These are phyloP conservation scores for Microbotryum lychnidis-dioicae DNA, from an alignment of 1,284 basidiomycete genomes.

Conservation along the genomic window DNA sequence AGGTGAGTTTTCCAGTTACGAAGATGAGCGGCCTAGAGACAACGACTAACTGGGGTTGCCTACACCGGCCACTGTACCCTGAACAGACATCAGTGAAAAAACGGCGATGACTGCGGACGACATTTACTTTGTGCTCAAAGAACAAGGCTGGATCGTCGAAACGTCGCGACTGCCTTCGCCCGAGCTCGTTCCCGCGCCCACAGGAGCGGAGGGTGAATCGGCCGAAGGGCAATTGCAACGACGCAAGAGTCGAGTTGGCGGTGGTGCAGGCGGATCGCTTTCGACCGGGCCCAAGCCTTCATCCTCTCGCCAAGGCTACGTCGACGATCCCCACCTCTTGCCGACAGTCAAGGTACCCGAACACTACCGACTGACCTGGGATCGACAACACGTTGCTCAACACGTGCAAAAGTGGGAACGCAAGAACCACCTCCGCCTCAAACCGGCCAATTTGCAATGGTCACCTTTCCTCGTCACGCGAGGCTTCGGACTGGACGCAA, in stretches of 20 bases:
- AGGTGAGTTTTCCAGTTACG: slow-evolving; percentile 11
- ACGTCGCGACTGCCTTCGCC: slow-evolving; percentile 33
- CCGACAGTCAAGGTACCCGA: slow-evolving; percentile 50
- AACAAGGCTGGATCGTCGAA: slow-evolving; percentile 65
- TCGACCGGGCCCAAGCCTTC: slow-evolving; percentile 10
- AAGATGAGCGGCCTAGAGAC: background rate
- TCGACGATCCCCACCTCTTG: background rate
- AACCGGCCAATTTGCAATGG: slow-evolving; percentile 85
- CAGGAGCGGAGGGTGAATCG: no score
- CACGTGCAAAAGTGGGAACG: slow-evolving; percentile 58
- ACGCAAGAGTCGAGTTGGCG: background rate
- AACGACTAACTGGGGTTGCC: background rate
- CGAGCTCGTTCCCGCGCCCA: no score
- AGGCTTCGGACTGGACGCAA: slow-evolving; percentile 31
- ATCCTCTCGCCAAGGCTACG: background rate
- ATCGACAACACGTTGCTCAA: slow-evolving; percentile 61
- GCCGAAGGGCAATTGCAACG: background rate
- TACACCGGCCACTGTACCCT: background rate
- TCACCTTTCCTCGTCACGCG: slow-evolving; percentile 77
- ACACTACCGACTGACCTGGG: slow-evolving; percentile 68
- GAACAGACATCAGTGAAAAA: slow-evolving; percentile 67
- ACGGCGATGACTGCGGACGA: slow-evolving; percentile 92
- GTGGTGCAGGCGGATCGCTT: background rate
- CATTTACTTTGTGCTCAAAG: slow-evolving; percentile 65
- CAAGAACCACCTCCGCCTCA: slow-evolving; percentile 73